Evolutionary conservation across 352 stramenopile species (phyloP).

Genomic region (Phytophthora palmivora): DNA sequence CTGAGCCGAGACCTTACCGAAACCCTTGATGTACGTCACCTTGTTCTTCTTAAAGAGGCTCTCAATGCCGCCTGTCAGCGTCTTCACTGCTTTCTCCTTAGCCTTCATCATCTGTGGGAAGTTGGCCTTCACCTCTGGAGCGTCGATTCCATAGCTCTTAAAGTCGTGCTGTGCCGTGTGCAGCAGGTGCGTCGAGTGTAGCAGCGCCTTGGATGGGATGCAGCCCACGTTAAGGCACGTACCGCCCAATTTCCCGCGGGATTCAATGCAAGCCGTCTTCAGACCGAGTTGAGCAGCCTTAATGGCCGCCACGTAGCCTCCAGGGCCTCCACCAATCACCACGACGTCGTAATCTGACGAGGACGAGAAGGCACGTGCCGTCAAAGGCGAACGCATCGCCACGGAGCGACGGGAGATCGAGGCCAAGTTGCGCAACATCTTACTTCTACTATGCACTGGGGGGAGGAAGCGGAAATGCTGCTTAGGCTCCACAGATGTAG

Average conservation of each 20-base stretch:
- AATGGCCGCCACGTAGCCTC: constrained; percentile 99
- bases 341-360: constrained; percentile 83
- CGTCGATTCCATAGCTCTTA: constrained; percentile 95
- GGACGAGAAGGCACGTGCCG: constrained; percentile 60
- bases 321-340: constrained; percentile 95
- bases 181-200: constrained; percentile 97
- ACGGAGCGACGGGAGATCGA: constrained; percentile 40
- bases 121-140: constrained; percentile 92
- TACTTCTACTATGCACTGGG: constrained; percentile 7
- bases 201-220: constrained; percentile 98
- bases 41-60: constrained; percentile 99
- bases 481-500: constrained; percentile 11
- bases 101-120: constrained; percentile 96
- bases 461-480: constrained; percentile 26
- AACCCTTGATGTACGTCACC: constrained; percentile 98
- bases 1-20: constrained; percentile 93
- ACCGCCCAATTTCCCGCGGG: constrained; percentile 94
- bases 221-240: constrained; percentile 99
- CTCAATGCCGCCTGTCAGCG: constrained; percentile 97
- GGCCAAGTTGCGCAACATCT: constrained; percentile 36
- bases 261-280: constrained; percentile 99
- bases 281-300: constrained; percentile 98
- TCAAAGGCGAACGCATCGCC: constrained; percentile 48
- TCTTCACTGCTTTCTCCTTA: constrained; percentile 96
- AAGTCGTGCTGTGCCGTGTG: constrained; percentile 98